phyloP scores from a whole-genome alignment of 139 green algal genomes.

The Chlamydomonas eustigma region DNA sequence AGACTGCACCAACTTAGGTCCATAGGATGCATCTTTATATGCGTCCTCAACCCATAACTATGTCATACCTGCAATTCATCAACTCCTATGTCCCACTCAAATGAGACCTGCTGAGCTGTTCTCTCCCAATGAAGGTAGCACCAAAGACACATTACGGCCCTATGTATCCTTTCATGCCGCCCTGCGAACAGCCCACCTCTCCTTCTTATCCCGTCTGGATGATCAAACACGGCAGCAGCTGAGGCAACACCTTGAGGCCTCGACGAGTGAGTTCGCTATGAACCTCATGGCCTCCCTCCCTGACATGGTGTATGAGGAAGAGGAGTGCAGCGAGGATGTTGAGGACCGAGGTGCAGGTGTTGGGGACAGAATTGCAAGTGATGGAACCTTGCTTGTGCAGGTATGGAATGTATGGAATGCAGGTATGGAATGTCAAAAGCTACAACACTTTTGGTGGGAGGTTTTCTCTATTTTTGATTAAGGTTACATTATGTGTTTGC shows the following conservation, averaged over 20 bases:
- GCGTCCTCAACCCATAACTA: too few relatives aligned
- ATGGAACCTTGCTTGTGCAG: background rate
- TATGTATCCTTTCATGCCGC: constrained; percentile 76
- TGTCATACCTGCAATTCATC: too few relatives aligned
- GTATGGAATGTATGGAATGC: too few relatives aligned
- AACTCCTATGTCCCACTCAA: too few relatives aligned
- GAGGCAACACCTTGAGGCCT: constrained; percentile 70
- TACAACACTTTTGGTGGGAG: too few relatives aligned
- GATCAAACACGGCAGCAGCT: constrained; percentile 55
- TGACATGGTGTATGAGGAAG: constrained; percentile 24
- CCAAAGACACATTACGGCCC: constrained; percentile 54
- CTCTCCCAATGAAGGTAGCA: constrained; percentile 23
- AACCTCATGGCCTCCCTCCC: constrained; percentile 43
- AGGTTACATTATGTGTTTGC: too few relatives aligned
- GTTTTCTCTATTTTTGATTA: too few relatives aligned
- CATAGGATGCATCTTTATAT: too few relatives aligned
- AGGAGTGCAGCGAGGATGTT: constrained; percentile 9
- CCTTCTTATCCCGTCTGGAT: constrained; percentile 66
- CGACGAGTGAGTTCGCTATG: constrained; percentile 67
- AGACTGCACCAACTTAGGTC: too few relatives aligned
- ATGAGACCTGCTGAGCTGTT: too few relatives aligned
- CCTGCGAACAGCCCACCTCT: constrained; percentile 62
- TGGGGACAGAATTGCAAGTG: background rate
- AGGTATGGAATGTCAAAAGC: too few relatives aligned
- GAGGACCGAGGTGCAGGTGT: background rate